Evolutionary conservation across 495 filamentous ascomycete genomes (phyloP), one percentile per base, ranked within the genome.

Genomic region (Annulohypoxylon stygium): DNA sequence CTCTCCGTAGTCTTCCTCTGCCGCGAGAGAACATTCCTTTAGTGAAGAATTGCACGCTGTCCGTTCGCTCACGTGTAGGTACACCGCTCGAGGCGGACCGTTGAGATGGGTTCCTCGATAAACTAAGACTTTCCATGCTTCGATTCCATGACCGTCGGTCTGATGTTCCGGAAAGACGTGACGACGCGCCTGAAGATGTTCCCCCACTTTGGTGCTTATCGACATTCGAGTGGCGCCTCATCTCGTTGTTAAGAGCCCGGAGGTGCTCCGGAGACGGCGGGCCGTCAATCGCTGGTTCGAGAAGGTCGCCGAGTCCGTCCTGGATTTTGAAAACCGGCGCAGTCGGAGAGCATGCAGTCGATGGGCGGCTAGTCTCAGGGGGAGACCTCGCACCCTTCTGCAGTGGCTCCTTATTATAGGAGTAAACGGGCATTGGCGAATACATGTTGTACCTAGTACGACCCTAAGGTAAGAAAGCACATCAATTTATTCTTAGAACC

Each of bases 181-280:
- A 84, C 23, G 84, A 82, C 48, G 86, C 83, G 25, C 81, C 82
- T 14, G 85, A 87, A 64, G 82, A 75, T 55, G 83, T 81, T 61
- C 81, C 70, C 78, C 86, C 80, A 65, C 79, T 82, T 57, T 76
- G 76, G 69, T 85, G 82, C 71, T 83, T 83, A 51, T 83, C 81
- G 61, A 78, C 71, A 47, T 73, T 79, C 34, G 85, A 85, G 5
- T 81, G 78, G 59, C 82, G 80, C 76, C 83, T 86, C 79, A 86
- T 82, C 70, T 85, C 81, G 68, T 83, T 82, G 69, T 79, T 86
- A 34, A 87, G 79, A 26, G 83, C 82, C 60, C 87, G 85, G 69
- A 88, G 82, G 59, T 81, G 81, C 71, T 87, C 84, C 58, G 87
- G 85, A 5, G 87, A 88, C 12, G 86, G 86, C 36, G 86, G 87